Evolutionary conservation across 805 yeast species (phyloP), one percentile per base, ranked within the genome.

Genomic region (Blastobotrys parvus): DNA sequence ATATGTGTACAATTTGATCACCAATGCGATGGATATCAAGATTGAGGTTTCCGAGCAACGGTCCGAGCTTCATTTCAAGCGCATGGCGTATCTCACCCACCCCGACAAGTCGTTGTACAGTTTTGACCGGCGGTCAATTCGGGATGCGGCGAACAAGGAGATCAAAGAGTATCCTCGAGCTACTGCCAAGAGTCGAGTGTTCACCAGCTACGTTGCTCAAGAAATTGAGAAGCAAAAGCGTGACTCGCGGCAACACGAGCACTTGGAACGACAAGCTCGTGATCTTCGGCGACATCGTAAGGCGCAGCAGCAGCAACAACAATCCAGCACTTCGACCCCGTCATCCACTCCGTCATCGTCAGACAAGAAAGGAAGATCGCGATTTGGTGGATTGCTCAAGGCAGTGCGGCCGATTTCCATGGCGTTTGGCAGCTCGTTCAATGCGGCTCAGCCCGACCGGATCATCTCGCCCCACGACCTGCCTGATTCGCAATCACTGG

Each of bases 1-100:
- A 41, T 82, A 78, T 60, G 74, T 76, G 3, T 77, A 74, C 61
- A 78, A 80, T 54, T 67, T 81, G 46, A 66, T 82, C 29, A 65
- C 75, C 18, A 78, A 78, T 48, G 68, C 79, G 15, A 50, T 69
- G 36, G 75, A 70, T 43, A 57, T 76, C 62, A 60, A 65, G 27
- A 41, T 27, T 18, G 58, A 49, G 30, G 16, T 30, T 13, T 16
- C 35, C 21, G 17, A 18, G 11, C 48, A 46, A n/a, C 49, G 46
- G 13, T 43, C 32, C 19, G 51, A 43, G 13, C 39, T 40, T 15
- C 49, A 45, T 6, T 5, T 20, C 20, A 41, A 49, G 52, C 33
- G 47, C 56, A 34, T 55, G 42, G 47, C 57, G 43, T 52, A 56
- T 22, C 42, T 63, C n/a, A 45, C 64, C 16, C 65, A 62, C 45